Evolutionary conservation across 1,284 basidiomycete genomes (phyloP), one percentile per base, ranked within the genome.

Genomic region (Ustanciosporium gigantosporum): DNA sequence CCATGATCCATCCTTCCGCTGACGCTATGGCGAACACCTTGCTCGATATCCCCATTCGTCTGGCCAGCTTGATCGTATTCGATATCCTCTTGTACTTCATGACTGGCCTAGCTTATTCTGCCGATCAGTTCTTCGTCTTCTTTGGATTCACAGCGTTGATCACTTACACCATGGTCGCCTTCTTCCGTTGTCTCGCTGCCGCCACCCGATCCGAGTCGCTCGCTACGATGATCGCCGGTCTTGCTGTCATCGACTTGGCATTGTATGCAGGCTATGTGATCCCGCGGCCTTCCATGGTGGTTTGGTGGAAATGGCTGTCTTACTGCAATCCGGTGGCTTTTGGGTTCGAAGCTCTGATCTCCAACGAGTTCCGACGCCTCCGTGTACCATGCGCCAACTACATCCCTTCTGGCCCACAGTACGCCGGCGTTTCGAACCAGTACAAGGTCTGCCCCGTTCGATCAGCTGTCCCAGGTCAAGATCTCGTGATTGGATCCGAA

Each of bases 181-280:
- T 70, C 50, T 74, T 74, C 68, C 53, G 68, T n/a, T 39, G 45
- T 23, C 31, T 74, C 3, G 61, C 48, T 3, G 62, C 68, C 2
- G 52, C 52, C 3, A 61, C 48, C 40, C 48, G 52, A 14, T 49
- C 51, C n/a, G 57, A 64, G 23, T 47, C 60, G 1, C 35, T 59
- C 15, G 70, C 72, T 0, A 70, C 70, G 13, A 64, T 69, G 62
- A 14, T 73, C 8, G 60, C 56, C 17, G 72, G 66, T 49, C 44
- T 74, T 1, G 57, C 52, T 15, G 46, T 74, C 41, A 66, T 66
- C 23, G 70, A 66, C 32, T 39, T 59, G 2, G 60, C 61, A 2
- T 44, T 73, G 6, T 74, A 73, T 35, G 64, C 67, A 14, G 72
- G 72, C 14, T 74, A 69, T 38, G 66, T 69, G 13, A 71, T 74